Evolutionary conservation across 2,329 filamentous ascomycete species (phyloP).

Genomic region (Fusarium nygamai): DNA sequence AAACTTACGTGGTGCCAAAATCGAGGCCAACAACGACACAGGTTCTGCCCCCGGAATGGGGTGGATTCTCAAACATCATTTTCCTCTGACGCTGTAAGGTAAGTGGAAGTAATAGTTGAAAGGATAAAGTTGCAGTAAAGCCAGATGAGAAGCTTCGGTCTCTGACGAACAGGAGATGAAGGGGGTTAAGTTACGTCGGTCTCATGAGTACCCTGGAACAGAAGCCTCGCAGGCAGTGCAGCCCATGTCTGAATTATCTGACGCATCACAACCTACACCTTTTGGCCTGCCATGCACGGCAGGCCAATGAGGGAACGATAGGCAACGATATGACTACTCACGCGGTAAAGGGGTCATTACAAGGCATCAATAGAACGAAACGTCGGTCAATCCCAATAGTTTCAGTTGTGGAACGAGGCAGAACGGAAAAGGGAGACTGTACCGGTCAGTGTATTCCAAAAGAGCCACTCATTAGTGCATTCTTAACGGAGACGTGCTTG

Average conservation of each 20-base stretch:
- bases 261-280: neutral
- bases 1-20: conserved; percentile 2
- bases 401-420: neutral
- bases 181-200: neutral
- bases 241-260: neutral
- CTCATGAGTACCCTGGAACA: no score
- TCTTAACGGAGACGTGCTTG: neutral
- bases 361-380: neutral
- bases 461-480: neutral
- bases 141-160: neutral
- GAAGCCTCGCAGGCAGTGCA: no score
- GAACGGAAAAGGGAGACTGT: neutral
- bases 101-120: no score
- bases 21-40: neutral
- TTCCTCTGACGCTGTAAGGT: no score
- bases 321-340: neutral
- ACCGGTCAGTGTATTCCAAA: neutral
- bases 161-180: neutral
- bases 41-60: neutral
- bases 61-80: no score
- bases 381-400: neutral
- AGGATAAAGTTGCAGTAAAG: neutral
- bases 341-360: neutral
- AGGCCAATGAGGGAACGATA: neutral
- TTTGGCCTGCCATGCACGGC: neutral